Base-by-base conservation (phyloP, 495 filamentous ascomycete genomes). In the Annulohypoxylon moriforme region DNA sequence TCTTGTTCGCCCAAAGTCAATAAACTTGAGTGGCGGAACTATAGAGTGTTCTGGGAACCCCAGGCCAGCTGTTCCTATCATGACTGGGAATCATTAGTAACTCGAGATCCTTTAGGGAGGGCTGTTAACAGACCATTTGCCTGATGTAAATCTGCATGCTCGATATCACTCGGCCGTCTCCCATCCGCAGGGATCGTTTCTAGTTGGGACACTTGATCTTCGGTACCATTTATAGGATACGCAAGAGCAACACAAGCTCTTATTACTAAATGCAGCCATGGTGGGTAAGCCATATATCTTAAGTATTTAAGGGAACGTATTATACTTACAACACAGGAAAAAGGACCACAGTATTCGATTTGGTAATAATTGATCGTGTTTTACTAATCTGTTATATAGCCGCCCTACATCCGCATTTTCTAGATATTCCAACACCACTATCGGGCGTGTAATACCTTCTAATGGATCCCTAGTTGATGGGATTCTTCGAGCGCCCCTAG, bases 341-440 rank as follows among this genome's bases (percentile, higher is more conserved):
- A 68, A 60, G 56, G 64, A 60, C 64, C 64, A 68, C 33, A 68
- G 42, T 50, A 68, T 20, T 34, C 64, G 34, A 25, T 68, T 68
- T 5, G 64, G 64, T 46, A 68, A 24, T 29, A 68, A 36, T 18
- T 60, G 46, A 4, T 68, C 46, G 25, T 52, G 22, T 46, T 34
- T 29, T n/a, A 55, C 14, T 18, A 60, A 42, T 50, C 64, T 68
- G 18, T 18, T 10, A 55, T 53, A 60, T 2, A 68, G 6, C 64
- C 34, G 31, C 6, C 13, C 16, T 16, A 68, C 6, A 24, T 68
- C 46, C 31, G 16, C 64, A 18, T 68, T 68, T 27, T 68, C 64
- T 16, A 68, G 14, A n/a, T 68, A 60, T 33, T 68, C 64, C 14
- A 68, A 33, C 1, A 68, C 64, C 9, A 8, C 57, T 60, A 68